Conservation (phyloP, 1,139 yeast species). For the Chernovozyma aurita region DNA sequence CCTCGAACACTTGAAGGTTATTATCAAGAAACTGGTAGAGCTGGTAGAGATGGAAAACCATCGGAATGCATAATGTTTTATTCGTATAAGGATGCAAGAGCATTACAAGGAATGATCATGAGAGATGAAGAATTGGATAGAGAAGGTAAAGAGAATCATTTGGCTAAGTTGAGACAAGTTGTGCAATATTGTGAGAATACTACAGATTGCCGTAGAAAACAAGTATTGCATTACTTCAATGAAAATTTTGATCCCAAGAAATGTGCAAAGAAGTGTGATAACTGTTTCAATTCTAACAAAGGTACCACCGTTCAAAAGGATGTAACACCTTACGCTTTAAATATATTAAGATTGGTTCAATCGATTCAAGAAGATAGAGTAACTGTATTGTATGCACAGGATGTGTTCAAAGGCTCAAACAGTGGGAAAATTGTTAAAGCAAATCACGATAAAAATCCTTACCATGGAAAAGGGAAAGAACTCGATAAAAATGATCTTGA, state of each 20-base stretch:
- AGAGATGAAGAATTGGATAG: slow-evolving; percentile 65
- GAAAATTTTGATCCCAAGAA: slow-evolving; percentile 67
- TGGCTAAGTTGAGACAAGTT: slow-evolving; percentile 74
- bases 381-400: slow-evolving; percentile 78
- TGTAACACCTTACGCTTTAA: slow-evolving; percentile 62
- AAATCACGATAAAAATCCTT: slow-evolving; percentile 57
- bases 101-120: slow-evolving; percentile 71
- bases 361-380: slow-evolving; percentile 56
- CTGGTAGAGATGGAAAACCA: slow-evolving; percentile 87
- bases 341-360: slow-evolving; percentile 56
- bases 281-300: slow-evolving; percentile 56
- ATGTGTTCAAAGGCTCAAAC: slow-evolving; percentile 74
- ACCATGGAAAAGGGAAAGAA: slow-evolving; percentile 67
- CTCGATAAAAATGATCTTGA: slow-evolving; percentile 68
- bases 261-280: slow-evolving; percentile 80
- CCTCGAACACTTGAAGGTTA: slow-evolving; percentile 93
- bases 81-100: slow-evolving; percentile 70
- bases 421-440: slow-evolving; percentile 54
- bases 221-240: slow-evolving; percentile 84
- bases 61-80: slow-evolving; percentile 84
- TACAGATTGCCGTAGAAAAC: slow-evolving; percentile 85
- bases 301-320: slow-evolving; percentile 51
- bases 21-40: slow-evolving; percentile 98
- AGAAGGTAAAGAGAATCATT: slow-evolving; percentile 71
- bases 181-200: slow-evolving; percentile 88